These are phyloP conservation scores for Beauveria scarabaeidicola DNA, from an alignment of 2,329 filamentous ascomycete genomes.

Conservation along the genomic window DNA sequence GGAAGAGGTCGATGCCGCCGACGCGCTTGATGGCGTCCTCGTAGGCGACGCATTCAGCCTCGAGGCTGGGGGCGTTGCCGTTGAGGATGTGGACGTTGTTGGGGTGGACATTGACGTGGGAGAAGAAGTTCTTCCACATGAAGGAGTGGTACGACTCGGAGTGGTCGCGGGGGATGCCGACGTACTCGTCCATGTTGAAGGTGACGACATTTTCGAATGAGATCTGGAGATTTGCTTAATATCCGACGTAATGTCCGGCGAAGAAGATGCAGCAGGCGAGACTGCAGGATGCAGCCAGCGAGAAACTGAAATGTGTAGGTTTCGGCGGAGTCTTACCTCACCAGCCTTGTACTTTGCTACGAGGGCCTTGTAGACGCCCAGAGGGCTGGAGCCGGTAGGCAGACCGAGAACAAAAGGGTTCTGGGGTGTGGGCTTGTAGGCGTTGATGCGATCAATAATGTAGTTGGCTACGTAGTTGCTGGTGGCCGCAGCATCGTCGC, in stretches of 20 bases:
- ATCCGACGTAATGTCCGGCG: neutral
- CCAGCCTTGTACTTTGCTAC: conserved; percentile 63
- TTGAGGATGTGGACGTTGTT: conserved; percentile 78
- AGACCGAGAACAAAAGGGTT: conserved; percentile 76
- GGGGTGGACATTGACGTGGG: conserved; percentile 71
- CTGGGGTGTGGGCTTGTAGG: conserved; percentile 62
- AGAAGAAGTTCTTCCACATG: conserved; percentile 92
- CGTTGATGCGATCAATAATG: conserved; percentile 72
- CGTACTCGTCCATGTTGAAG: conserved; percentile 93
- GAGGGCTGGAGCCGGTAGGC: conserved; percentile 74
- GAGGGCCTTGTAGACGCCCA: conserved; percentile 68
- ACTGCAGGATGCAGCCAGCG: too few relatives aligned
- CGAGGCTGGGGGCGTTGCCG: conserved; percentile 67
- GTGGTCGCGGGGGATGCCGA: conserved; percentile 73
- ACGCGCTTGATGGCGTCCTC: conserved; percentile 66
- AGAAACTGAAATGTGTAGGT: neutral
- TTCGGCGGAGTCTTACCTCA: conserved; percentile 29
- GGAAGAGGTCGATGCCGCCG: conserved; percentile 78
- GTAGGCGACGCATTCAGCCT: conserved; percentile 69
- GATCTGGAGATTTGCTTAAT: conserved; percentile 38
- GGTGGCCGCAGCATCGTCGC: conserved; percentile 59
- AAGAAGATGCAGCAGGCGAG: too few relatives aligned
- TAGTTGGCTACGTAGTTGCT: conserved; percentile 75
- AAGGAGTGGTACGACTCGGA: conserved; percentile 83
- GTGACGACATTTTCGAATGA: conserved; percentile 85